Conservation (phyloP, 768 basidiomycete genomes). For the Collybiopsis confluens region DNA sequence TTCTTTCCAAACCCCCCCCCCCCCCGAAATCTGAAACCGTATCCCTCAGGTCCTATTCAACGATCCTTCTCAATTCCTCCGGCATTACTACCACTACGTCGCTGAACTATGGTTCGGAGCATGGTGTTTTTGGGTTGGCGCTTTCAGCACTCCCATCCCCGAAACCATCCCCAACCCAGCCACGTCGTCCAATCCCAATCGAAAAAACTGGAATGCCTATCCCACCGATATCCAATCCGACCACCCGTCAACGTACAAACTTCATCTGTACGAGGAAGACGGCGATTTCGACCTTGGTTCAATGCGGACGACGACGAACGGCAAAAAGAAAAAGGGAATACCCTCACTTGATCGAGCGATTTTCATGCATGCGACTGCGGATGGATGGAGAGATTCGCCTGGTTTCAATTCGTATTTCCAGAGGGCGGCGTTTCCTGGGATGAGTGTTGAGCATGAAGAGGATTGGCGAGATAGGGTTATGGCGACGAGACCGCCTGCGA, state of each 20-base stretch:
- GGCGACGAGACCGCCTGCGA: slow-evolving; percentile 10
- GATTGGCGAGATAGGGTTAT: slow-evolving; percentile 69
- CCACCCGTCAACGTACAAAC: not conserved
- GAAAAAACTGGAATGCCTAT: slow-evolving; percentile 3
- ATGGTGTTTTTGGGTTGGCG: slow-evolving; percentile 71
- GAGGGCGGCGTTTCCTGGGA: slow-evolving; percentile 66
- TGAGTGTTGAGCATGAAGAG: slow-evolving; percentile 60
- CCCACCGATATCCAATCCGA: not conserved
- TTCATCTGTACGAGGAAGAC: slow-evolving; percentile 1
- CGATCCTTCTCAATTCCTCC: slow-evolving; percentile 73
- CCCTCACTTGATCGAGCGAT: slow-evolving; percentile 66
- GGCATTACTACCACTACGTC: slow-evolving; percentile 85
- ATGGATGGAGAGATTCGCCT: slow-evolving; percentile 72
- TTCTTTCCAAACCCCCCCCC: not conserved
- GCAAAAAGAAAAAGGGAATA: slow-evolving; percentile 23
- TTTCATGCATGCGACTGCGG: slow-evolving; percentile 56
- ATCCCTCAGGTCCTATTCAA: slow-evolving; percentile 61
- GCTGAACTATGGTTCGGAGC: slow-evolving; percentile 76
- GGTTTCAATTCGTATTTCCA: slow-evolving; percentile 78
- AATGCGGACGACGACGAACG: not conserved
- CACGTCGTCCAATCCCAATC: slow-evolving; percentile 15
- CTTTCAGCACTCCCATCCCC: slow-evolving; percentile 20
- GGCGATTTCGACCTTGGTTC: slow-evolving; percentile 13
- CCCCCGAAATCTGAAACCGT: too few species aligned
- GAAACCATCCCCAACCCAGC: slow-evolving; percentile 10